A percentile compares a stretch with the other conserved stretches of the same genome.
phyloP scores from a whole-genome alignment of 2,329 filamentous ascomycete genomes.

The Ophiocordyceps camponoti-leonardi region DNA sequence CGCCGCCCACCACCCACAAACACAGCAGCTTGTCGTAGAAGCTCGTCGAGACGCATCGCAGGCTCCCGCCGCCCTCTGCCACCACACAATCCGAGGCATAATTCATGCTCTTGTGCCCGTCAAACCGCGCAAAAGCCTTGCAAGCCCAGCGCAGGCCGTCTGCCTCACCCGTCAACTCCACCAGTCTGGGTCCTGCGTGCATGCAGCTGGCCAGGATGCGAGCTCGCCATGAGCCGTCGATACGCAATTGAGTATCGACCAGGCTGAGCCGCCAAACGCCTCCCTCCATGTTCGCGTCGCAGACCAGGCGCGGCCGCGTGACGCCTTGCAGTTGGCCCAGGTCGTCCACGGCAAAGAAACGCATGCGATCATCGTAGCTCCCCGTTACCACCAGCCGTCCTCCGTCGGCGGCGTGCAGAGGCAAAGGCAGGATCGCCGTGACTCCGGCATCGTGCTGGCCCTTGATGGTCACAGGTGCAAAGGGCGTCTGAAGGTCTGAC shows the following conservation, averaged over 20 bases:
- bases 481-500: conserved; percentile 5
- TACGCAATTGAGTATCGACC: conserved; percentile 18
- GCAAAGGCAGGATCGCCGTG: conserved; percentile 65
- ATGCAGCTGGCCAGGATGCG: conserved; percentile 77
- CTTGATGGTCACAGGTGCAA: conserved; percentile 18
- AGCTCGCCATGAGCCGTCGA: conserved; percentile 12
- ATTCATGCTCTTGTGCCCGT: conserved; percentile 87
- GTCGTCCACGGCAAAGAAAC: conserved; percentile 40
- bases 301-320: conserved; percentile 32
- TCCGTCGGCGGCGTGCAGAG: conserved; percentile 19
- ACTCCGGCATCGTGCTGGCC: conserved; percentile 62
- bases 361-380: conserved; percentile 75
- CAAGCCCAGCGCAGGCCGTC: conserved; percentile 37
- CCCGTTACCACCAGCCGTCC: conserved; percentile 58
- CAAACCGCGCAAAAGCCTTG: conserved; percentile 51
- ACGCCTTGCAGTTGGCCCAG: conserved; percentile 20
- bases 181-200: conserved; percentile 68
- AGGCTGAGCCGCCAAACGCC: conserved; percentile 79
- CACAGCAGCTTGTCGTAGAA: conserved; percentile 61
- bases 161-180: conserved; percentile 22
- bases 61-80: conserved; percentile 7
- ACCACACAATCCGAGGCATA: conserved; percentile 64
- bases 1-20: conserved; percentile 35
- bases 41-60: conserved; percentile 49
- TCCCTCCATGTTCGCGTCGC: conserved; percentile 50